Percentiles rank a stretch among this genome's conserved stretches.
phyloP scores from a whole-genome alignment of 2,329 filamentous ascomycete genomes.

The Didymosphaeria variabile region DNA sequence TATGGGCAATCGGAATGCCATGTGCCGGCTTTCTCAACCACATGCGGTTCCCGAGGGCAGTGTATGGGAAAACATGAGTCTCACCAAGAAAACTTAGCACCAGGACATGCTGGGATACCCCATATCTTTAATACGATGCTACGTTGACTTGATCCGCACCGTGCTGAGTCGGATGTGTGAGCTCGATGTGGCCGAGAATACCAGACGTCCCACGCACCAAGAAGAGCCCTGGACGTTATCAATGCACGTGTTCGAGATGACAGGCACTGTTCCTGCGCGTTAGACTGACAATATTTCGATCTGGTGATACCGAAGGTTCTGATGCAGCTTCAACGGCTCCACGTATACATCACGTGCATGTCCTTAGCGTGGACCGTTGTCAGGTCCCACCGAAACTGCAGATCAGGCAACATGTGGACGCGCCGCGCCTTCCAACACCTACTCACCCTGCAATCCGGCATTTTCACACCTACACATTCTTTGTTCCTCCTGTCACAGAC shows the following conservation, averaged over 20 bases:
- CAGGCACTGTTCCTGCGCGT: neutral
- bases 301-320: too few species aligned
- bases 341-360: neutral
- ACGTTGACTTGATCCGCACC: neutral
- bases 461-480: neutral
- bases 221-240: neutral
- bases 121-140: neutral
- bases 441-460: neutral
- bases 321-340: too few species aligned
- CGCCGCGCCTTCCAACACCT: constrained; percentile 1
- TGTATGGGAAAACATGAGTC: constrained; percentile 4
- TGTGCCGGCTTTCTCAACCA: constrained; percentile 24
- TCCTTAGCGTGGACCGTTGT: neutral
- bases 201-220: neutral
- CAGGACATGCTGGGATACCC: neutral
- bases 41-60: constrained; percentile 22
- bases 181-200: neutral
- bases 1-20: constrained; percentile 18
- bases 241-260: neutral
- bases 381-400: constrained; percentile 7
- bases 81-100: neutral
- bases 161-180: neutral
- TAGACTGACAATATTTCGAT: too few species aligned
- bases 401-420: constrained; percentile 11
- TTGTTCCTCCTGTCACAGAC: neutral